Evolutionary conservation across 768 basidiomycete genomes (phyloP).

Genomic region (Rhizopogon vinicolor): DNA sequence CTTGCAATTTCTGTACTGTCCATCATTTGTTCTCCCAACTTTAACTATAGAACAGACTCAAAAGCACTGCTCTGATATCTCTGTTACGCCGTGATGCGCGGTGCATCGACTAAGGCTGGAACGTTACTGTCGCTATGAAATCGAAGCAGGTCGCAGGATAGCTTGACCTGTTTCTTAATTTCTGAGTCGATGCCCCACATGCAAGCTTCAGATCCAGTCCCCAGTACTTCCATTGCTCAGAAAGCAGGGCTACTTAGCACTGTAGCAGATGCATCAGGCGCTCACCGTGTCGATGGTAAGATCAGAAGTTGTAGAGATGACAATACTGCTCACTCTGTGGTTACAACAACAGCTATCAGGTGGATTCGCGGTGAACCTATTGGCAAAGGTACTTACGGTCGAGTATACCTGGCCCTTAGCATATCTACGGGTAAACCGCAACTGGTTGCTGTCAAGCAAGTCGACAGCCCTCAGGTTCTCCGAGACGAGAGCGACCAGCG

Average conservation of each 20-base stretch:
- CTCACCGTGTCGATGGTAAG: background rate
- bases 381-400: constrained; percentile 94
- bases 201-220: background rate
- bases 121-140: background rate
- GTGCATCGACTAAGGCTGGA: background rate
- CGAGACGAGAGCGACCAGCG: constrained; percentile 89
- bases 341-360: constrained; percentile 69
- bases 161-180: background rate
- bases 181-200: background rate
- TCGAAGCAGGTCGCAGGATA: background rate
- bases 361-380: constrained; percentile 99
- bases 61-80: too few species aligned
- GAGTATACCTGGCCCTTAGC: constrained; percentile 94
- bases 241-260: background rate
- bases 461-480: constrained; percentile 89
- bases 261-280: background rate
- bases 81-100: too few species aligned
- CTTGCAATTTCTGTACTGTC: too few species aligned
- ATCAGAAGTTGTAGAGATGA: background rate
- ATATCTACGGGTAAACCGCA: constrained; percentile 88
- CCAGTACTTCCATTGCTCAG: background rate
- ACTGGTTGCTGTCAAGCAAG: constrained; percentile 99
- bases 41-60: too few species aligned
- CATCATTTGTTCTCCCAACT: too few species aligned
- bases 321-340: background rate